Percentiles rank a stretch among this genome's conserved stretches.
These are phyloP conservation scores for Colletotrichum cuscutae DNA, from an alignment of 2,329 filamentous ascomycete species.

Conservation along the genomic window DNA sequence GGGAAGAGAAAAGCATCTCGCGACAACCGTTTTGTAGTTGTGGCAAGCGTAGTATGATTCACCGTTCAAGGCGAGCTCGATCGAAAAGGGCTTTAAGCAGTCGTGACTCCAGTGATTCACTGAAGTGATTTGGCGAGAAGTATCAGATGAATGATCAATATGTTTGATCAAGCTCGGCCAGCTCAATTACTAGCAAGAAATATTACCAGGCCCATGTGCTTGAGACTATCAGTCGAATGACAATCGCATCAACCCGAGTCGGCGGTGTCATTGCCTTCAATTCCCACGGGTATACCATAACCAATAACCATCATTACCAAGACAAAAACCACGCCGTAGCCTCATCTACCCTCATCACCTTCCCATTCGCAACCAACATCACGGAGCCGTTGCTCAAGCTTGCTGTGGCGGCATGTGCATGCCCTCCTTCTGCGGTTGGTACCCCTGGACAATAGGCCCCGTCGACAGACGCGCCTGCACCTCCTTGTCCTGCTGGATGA, in stretches of 20 bases:
- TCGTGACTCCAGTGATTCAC: not conserved
- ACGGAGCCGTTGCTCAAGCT: not conserved
- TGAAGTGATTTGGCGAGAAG: not conserved
- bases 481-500: conserved; percentile 70
- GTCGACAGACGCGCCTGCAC: conserved; percentile 45
- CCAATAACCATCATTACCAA: not conserved
- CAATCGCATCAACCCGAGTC: not conserved
- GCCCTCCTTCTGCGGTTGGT: conserved; percentile 49
- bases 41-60: not conserved
- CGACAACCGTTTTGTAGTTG: not conserved
- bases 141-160: not conserved
- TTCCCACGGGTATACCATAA: conserved; percentile 25
- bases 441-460: conserved; percentile 43
- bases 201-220: not conserved
- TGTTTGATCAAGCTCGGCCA: not conserved
- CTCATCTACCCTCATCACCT: not conserved
- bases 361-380: not conserved
- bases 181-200: not conserved
- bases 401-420: conserved; percentile 48
- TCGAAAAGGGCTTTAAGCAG: not conserved
- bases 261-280: not conserved
- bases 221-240: not conserved
- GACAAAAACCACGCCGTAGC: not conserved
- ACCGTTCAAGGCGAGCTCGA: not conserved
- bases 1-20: not conserved